Evolutionary conservation across 306 rosid species (phyloP).

Genomic region (Cercis canadensis): DNA sequence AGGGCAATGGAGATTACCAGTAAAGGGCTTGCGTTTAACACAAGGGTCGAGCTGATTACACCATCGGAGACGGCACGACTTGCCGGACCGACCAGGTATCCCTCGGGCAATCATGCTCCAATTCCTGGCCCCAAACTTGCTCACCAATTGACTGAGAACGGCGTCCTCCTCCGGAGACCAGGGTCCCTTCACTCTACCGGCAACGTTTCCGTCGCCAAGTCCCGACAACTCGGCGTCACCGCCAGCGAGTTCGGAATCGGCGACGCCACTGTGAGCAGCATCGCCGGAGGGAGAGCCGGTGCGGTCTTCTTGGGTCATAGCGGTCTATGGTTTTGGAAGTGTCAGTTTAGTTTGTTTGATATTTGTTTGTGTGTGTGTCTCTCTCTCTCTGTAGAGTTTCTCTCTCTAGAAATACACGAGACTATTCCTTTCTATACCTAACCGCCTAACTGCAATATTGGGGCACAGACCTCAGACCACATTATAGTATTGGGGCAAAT

Average conservation of each 20-base stretch:
- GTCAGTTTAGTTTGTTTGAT: slow-evolving; percentile 29
- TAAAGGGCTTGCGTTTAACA: slow-evolving; percentile 82
- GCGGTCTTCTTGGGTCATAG: slow-evolving; percentile 39
- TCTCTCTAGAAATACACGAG: neutral
- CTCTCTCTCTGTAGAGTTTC: neutral
- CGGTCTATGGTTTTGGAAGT: slow-evolving; percentile 25
- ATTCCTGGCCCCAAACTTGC: slow-evolving; percentile 77
- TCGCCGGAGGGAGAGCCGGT: slow-evolving; percentile 9
- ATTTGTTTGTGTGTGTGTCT: slow-evolving; percentile 2
- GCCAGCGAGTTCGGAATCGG: neutral
- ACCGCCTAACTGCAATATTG: slow-evolving; percentile 28
- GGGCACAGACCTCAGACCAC: no score
- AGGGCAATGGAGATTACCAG: slow-evolving; percentile 48
- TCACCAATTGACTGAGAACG: slow-evolving; percentile 60
- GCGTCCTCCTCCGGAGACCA: slow-evolving; percentile 75
- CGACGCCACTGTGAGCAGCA: slow-evolving; percentile 22
- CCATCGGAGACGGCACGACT: slow-evolving; percentile 93
- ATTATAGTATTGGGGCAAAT: neutral
- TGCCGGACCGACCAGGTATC: slow-evolving; percentile 77
- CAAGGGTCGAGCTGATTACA: slow-evolving; percentile 83
- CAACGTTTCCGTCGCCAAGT: neutral
- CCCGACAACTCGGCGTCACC: slow-evolving; percentile 8
- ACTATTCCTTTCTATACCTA: neutral
- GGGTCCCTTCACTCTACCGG: slow-evolving; percentile 67
- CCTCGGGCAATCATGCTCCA: slow-evolving; percentile 85